These are phyloP conservation scores for Begonia peltatifolia DNA, from an alignment of 306 rosid genomes.

Conservation along the genomic window DNA sequence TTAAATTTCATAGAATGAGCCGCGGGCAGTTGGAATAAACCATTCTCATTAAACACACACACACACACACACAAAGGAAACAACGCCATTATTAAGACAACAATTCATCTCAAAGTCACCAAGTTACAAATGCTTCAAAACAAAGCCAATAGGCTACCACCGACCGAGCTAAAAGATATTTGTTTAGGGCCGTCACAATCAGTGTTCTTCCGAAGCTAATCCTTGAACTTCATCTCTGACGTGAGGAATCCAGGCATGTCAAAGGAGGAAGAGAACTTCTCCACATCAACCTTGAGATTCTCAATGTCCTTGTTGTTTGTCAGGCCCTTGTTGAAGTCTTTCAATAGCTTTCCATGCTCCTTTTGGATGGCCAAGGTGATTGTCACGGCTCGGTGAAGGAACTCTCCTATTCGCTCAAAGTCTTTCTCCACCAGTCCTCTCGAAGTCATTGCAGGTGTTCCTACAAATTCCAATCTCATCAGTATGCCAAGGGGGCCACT, in stretches of 20 bases:
- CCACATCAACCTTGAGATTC: slow-evolving; percentile 71
- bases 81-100: too few species aligned
- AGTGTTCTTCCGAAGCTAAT: slow-evolving; percentile 20
- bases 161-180: too few species aligned
- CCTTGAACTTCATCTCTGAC: slow-evolving; percentile 83
- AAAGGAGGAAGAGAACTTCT: slow-evolving; percentile 60
- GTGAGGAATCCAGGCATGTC: slow-evolving; percentile 82
- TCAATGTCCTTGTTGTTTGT: slow-evolving; percentile 72
- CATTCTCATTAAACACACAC: too few species aligned
- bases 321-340: slow-evolving; percentile 92
- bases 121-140: too few species aligned
- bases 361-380: slow-evolving; percentile 62
- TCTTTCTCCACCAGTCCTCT: slow-evolving; percentile 89
- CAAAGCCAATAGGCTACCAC: too few species aligned
- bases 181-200: background rate
- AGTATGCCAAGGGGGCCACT: too few species aligned
- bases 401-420: slow-evolving; percentile 86
- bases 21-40: too few species aligned
- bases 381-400: slow-evolving; percentile 75
- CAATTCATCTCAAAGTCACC: too few species aligned
- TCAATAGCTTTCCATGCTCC: slow-evolving; percentile 71
- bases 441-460: slow-evolving; percentile 95
- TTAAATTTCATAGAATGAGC: too few species aligned
- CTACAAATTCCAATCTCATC: slow-evolving; percentile 19
- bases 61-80: too few species aligned